Evolutionary conservation across 2,329 filamentous ascomycete genomes (phyloP).

Genomic region (Ophiostoma novo-ulmi): DNA sequence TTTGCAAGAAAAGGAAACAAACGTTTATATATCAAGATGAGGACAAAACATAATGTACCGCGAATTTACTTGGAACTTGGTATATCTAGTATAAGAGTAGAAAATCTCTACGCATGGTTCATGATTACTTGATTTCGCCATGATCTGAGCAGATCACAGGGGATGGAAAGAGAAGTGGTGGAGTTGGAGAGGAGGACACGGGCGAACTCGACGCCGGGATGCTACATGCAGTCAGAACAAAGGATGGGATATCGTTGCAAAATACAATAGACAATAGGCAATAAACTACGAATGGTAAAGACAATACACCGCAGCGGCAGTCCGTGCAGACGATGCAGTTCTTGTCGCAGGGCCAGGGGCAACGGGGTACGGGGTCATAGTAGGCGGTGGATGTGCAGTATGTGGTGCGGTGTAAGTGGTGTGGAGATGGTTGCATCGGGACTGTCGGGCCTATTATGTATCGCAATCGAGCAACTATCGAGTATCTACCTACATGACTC

Average conservation of each 20-base stretch:
- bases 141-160: not conserved
- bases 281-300: not conserved
- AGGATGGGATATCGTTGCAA: not conserved
- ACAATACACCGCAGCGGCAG: constrained; percentile 15
- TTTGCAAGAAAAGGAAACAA: not conserved
- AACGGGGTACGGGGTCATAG: not conserved
- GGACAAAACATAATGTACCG: not conserved
- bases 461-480: not conserved
- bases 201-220: not conserved
- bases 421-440: not conserved
- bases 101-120: not conserved
- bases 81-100: not conserved
- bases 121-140: not conserved
- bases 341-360: constrained; percentile 16
- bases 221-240: not conserved
- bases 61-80: not conserved
- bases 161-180: not conserved
- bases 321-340: constrained; percentile 22
- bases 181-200: not conserved
- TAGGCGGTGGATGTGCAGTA: constrained; percentile 1
- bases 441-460: not conserved
- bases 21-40: constrained; percentile 8
- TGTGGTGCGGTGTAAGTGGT: not conserved
- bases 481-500: not conserved
- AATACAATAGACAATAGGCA: not conserved